Evolutionary conservation across 176 grass and related monocot genomes (phyloP), one percentile per base, ranked within the genome.

Genomic region (Areca catechu): DNA sequence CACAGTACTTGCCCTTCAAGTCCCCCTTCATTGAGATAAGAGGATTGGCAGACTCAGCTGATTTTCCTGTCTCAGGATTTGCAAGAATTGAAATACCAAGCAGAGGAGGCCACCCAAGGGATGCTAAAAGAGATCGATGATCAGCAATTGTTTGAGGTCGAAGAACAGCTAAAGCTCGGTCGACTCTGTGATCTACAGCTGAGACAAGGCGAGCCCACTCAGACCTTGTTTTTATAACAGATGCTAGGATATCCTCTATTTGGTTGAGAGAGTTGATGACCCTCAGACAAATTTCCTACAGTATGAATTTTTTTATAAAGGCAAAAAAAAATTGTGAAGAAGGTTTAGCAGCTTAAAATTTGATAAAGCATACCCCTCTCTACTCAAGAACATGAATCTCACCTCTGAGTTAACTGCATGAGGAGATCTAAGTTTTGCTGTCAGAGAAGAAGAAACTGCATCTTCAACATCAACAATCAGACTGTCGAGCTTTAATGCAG

Each of bases 81-180:
- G 30, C 53, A 68, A 72, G 69, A n/a, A 80, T 83, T 66, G 93
- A 57, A 57, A 73, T 79, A 57, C 72, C 20, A 55, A 92, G 70
- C 61, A 84, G 70, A 78, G 84, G 93, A 24, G 88, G 88, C 84
- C 93, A 92, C 22, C 88, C 78, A 75, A 98, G 76, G 71, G 88
- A 92, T 37, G 74, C 67, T 28, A 98, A 65, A 62, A 92, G 76
- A 74, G 73, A 60, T 68, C 70, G 76, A 85, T 98, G 88, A 58
- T 98, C 88, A 71, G 89, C 81, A 83, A 98, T 89, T 54, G 88
- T 75, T 61, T 98, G 93, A 17, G 88, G 88, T 73, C 93, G 77
- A 75, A 98, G 53, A 70, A 89, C 20, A 76, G 87, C 87, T 80
- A 92, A 83, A 82, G 93, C 82, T 61, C 93, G 63, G 56, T 98